Conservation (phyloP, 768 basidiomycete species). For the Lentinula sp. region DNA sequence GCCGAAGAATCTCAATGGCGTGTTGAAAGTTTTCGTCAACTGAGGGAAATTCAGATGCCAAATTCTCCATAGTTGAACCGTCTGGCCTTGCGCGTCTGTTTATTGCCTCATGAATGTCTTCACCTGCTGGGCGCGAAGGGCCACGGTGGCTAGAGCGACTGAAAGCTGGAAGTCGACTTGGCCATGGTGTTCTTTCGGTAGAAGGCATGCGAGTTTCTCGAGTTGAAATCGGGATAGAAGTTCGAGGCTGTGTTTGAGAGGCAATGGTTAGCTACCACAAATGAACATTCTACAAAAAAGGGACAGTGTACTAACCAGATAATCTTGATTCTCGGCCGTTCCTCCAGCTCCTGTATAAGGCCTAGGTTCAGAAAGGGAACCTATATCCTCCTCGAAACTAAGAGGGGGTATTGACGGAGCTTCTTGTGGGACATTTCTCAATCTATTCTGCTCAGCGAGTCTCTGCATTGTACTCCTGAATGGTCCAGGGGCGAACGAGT, state of each 20-base stretch:
- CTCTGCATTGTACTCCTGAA: conserved; percentile 44
- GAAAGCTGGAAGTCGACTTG: neutral
- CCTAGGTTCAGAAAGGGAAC: neutral
- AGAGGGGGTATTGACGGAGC: conserved; percentile 32
- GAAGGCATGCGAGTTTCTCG: neutral
- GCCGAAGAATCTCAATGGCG: conserved; percentile 25
- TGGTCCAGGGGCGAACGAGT: conserved; percentile 36
- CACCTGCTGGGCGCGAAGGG: conserved; percentile 11
- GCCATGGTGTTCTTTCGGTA: neutral
- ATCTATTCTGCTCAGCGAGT: conserved; percentile 12
- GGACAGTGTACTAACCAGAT: conserved; percentile 5
- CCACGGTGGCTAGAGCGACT: neutral
- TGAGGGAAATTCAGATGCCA: neutral
- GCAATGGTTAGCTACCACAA: too few relatives aligned
- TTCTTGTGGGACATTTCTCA: conserved; percentile 9
- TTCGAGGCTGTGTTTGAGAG: neutral
- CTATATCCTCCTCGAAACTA: conserved; percentile 23
- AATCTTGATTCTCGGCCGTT: conserved; percentile 3
- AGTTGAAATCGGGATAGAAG: neutral
- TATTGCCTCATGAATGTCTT: conserved; percentile 15
- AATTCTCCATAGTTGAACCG: conserved; percentile 9
- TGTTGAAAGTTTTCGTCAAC: conserved; percentile 20
- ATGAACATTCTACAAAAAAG: neutral
- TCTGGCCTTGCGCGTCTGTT: conserved; percentile 13
- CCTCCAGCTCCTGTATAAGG: neutral